Conservation (phyloP, 805 yeast genomes). For the Monosporozyma aerobia region DNA sequence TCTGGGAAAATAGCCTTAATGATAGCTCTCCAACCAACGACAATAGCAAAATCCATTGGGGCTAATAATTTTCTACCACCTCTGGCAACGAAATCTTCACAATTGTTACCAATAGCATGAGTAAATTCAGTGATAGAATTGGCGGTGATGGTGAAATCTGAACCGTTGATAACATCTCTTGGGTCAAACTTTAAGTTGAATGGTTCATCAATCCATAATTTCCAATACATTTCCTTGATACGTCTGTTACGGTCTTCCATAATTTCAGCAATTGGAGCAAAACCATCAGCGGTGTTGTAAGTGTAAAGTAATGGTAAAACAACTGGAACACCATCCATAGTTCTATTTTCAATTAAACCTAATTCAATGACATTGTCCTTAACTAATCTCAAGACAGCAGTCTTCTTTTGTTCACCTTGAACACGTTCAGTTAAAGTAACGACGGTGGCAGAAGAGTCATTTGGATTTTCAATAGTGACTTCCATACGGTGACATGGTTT, state of each 20-base stretch:
- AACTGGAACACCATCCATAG: slow-evolving; percentile 65
- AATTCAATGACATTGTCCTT: slow-evolving; percentile 51
- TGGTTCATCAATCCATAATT: slow-evolving; percentile 78
- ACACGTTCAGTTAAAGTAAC: slow-evolving; percentile 61
- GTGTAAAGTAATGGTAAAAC: slow-evolving; percentile 69
- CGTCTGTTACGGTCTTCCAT: slow-evolving; percentile 86
- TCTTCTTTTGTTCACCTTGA: slow-evolving; percentile 60
- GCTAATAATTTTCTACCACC: slow-evolving; percentile 78
- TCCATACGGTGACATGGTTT: slow-evolving; percentile 59
- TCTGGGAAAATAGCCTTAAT: slow-evolving; percentile 97
- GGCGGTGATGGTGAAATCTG: slow-evolving; percentile 54
- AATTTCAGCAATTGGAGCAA: slow-evolving; percentile 86
- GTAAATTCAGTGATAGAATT: slow-evolving; percentile 84
- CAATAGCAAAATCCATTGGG: slow-evolving; percentile 99
- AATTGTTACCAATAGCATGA: slow-evolving; percentile 93
- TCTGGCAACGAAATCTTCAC: slow-evolving; percentile 90
- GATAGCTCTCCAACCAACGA: slow-evolving; percentile 96
- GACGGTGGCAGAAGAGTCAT: slow-evolving; percentile 44
- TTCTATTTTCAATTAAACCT: slow-evolving; percentile 78
- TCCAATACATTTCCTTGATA: slow-evolving; percentile 96
- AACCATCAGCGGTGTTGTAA: slow-evolving; percentile 82
- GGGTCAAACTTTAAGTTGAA: slow-evolving; percentile 60
- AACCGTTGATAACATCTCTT: slow-evolving; percentile 62
- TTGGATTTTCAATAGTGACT: slow-evolving; percentile 50
- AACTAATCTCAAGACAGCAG: slow-evolving; percentile 51